Evolutionary conservation across 176 grass and related monocot genomes (phyloP).

Genomic region (Hordeum marinum): DNA sequence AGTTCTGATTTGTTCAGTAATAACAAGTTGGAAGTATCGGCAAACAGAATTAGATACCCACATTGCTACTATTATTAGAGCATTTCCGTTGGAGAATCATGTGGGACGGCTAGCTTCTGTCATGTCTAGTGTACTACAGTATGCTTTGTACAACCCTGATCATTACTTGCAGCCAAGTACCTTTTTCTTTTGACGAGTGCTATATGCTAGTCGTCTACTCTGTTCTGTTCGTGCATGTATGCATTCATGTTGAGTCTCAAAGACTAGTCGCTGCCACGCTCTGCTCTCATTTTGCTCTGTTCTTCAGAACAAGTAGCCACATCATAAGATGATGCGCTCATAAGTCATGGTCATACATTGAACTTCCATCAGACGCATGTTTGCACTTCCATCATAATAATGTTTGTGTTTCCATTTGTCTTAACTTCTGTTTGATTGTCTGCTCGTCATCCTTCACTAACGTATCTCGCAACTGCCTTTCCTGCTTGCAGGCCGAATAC

Average conservation of each 20-base stretch:
- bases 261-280: no score
- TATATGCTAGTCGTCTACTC: not conserved
- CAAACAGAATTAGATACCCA: not conserved
- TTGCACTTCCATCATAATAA: not conserved
- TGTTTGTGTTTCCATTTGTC: not conserved
- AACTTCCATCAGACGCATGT: not conserved
- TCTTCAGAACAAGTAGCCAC: not conserved
- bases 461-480: not conserved
- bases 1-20: no score
- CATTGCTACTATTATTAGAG: not conserved
- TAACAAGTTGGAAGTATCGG: no score
- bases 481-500: constrained; percentile 61
- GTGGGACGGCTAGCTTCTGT: not conserved
- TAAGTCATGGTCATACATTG: not conserved
- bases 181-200: no score
- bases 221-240: not conserved
- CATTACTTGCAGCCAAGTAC: not conserved
- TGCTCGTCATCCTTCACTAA: not conserved
- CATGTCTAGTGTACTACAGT: not conserved
- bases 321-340: not conserved
- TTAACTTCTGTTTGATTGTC: not conserved
- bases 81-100: not conserved
- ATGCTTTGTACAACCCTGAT: not conserved
- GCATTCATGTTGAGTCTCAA: not conserved
- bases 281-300: not conserved